Conservation (phyloP, 2,329 filamentous ascomycete species). For the Amylocarpus encephaloides region DNA sequence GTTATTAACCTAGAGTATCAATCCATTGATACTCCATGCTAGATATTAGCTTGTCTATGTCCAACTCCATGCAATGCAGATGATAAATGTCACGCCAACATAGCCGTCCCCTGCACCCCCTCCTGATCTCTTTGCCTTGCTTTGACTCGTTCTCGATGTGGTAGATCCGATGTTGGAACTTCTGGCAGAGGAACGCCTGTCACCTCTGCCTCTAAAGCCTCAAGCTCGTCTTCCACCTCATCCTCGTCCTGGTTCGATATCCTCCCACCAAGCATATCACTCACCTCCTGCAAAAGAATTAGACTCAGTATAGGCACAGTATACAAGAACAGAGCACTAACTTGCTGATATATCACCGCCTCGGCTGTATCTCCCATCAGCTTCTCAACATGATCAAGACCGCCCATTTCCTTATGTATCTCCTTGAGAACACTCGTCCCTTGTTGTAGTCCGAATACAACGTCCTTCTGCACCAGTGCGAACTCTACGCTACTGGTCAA, state of each 20-base stretch:
- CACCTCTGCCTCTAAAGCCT: slow-evolving; percentile 66
- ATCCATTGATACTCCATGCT: too few species aligned
- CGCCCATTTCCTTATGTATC: slow-evolving; percentile 94
- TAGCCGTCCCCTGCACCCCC: slow-evolving; percentile 20
- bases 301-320: not conserved
- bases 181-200: slow-evolving; percentile 31
- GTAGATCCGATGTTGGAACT: slow-evolving; percentile 15
- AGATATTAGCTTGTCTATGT: not conserved
- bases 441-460: slow-evolving; percentile 86
- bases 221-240: slow-evolving; percentile 93
- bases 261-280: slow-evolving; percentile 78
- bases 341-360: slow-evolving; percentile 84
- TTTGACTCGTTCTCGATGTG: slow-evolving; percentile 25
- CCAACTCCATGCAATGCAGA: slow-evolving; percentile 27
- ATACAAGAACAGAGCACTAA: slow-evolving; percentile 34
- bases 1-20: too few species aligned
- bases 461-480: slow-evolving; percentile 92
- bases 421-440: slow-evolving; percentile 83
- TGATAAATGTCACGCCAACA: slow-evolving; percentile 25
- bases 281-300: slow-evolving; percentile 63
- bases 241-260: slow-evolving; percentile 96
- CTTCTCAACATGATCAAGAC: slow-evolving; percentile 88
- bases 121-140: slow-evolving; percentile 21
- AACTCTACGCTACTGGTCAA: slow-evolving; percentile 89
- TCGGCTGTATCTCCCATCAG: slow-evolving; percentile 89